Percentiles rank a stretch among this genome's conserved stretches.
Conservation (phyloP, 1,284 basidiomycete genomes). For the Rhizopogon parksii region DNA sequence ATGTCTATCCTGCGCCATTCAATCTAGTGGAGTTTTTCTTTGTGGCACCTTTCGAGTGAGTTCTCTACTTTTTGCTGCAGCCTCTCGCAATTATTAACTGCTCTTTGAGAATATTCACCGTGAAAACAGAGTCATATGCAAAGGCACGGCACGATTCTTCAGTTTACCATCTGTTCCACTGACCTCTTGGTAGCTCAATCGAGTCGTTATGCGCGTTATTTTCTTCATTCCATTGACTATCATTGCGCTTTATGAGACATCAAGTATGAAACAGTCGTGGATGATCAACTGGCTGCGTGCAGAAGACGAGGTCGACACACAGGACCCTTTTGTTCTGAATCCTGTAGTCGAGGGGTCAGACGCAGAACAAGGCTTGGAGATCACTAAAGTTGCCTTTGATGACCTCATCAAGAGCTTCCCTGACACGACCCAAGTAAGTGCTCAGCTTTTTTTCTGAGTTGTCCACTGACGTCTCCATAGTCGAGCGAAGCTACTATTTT, state of each 20-base stretch:
- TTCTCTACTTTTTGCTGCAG: slow-evolving; percentile 11
- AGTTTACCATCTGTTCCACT: neutral
- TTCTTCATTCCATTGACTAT: slow-evolving; percentile 75
- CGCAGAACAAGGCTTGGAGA: slow-evolving; percentile 49
- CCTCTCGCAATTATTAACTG: slow-evolving; percentile 9
- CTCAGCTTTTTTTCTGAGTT: slow-evolving; percentile 8
- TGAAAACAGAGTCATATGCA: slow-evolving; percentile 47
- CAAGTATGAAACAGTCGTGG: slow-evolving; percentile 50
- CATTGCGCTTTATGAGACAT: slow-evolving; percentile 77
- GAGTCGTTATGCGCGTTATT: slow-evolving; percentile 64
- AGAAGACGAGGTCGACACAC: slow-evolving; percentile 60
- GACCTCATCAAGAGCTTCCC: slow-evolving; percentile 77
- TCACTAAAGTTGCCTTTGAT: slow-evolving; percentile 69
- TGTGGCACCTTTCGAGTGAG: slow-evolving; percentile 81
- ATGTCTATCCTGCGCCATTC: slow-evolving; percentile 70
- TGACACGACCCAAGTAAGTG: slow-evolving; percentile 60
- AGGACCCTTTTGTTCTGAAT: slow-evolving; percentile 48
- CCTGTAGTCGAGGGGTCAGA: slow-evolving; percentile 59
- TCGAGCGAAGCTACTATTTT: slow-evolving; percentile 67
- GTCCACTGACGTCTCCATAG: slow-evolving; percentile 30
- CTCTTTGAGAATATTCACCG: slow-evolving; percentile 37
- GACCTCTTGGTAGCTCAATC: slow-evolving; percentile 53
- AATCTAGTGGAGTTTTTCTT: slow-evolving; percentile 82
- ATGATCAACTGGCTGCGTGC: slow-evolving; percentile 61
- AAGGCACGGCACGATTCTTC: slow-evolving; percentile 33